Percentiles rank a stretch among this genome's conserved stretches.
phyloP scores from a whole-genome alignment of 2,329 filamentous ascomycete genomes.

The Nectriaceae sp. region DNA sequence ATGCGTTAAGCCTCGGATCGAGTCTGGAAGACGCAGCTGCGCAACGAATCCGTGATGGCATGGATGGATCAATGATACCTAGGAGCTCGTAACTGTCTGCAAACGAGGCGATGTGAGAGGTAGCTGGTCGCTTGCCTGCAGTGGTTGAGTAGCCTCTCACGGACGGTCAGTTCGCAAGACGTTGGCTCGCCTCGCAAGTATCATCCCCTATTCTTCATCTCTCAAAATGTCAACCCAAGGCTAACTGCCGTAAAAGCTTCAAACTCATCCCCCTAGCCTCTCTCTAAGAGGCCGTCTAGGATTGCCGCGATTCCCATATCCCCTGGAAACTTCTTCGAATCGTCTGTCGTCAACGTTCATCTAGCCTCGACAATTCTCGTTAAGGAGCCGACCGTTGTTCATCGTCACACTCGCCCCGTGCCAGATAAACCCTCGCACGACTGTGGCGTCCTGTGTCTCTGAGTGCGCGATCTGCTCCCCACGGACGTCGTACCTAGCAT shows the following conservation, averaged over 20 bases:
- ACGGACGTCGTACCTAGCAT: constrained; percentile 1
- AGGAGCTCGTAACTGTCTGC: not conserved
- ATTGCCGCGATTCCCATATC: not conserved
- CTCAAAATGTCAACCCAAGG: not conserved
- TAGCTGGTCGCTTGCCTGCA: constrained; percentile 15
- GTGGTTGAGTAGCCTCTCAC: constrained; percentile 1
- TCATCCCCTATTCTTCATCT: constrained; percentile 17
- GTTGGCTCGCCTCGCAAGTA: constrained; percentile 11
- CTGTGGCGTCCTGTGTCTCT: constrained; percentile 7
- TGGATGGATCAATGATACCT: too few relatives aligned
- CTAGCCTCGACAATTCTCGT: too few relatives aligned
- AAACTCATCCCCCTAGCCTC: not conserved
- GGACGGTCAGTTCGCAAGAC: constrained; percentile 10
- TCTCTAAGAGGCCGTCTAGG: not conserved
- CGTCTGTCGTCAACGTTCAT: not conserved
- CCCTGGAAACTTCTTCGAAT: not conserved
- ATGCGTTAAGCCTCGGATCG: too few relatives aligned
- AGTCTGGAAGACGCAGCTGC: too few relatives aligned
- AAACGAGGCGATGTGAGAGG: not conserved
- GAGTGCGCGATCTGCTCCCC: constrained; percentile 14
- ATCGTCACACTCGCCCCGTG: constrained; percentile 2
- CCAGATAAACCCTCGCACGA: constrained; percentile 3
- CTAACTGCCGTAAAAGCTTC: not conserved
- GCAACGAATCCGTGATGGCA: not conserved
- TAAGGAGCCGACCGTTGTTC: not conserved